Percentiles rank a stretch among this genome's conserved stretches.
Conservation (phyloP, 1,284 basidiomycete genomes). For the Tetrapyrgos nigripes region DNA sequence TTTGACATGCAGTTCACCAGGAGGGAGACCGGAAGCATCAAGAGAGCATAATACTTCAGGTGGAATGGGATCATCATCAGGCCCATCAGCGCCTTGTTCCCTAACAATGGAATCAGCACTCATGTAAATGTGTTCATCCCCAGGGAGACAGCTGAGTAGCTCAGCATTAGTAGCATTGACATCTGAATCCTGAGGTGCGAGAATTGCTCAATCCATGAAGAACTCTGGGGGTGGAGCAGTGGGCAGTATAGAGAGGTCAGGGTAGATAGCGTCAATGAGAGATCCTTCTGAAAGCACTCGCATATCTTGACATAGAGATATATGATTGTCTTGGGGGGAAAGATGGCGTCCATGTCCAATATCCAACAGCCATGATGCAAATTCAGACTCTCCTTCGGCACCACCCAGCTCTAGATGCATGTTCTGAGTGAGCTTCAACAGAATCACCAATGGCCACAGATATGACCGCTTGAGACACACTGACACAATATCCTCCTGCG, state of each 20-base stretch:
- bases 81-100: conserved; percentile 5
- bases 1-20: conserved; percentile 27
- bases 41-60: conserved; percentile 24
- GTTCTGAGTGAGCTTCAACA: conserved; percentile 40
- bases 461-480: conserved; percentile 37
- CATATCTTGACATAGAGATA: conserved; percentile 40
- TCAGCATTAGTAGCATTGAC: conserved; percentile 38
- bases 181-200: conserved; percentile 42
- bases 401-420: conserved; percentile 39
- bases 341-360: conserved; percentile 42
- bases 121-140: conserved; percentile 25
- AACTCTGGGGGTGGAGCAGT: conserved; percentile 34
- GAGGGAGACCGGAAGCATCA: conserved; percentile 29
- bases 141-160: conserved; percentile 36
- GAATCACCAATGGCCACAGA: conserved; percentile 40
- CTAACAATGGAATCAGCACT: conserved; percentile 27
- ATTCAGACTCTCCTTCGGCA: conserved; percentile 27
- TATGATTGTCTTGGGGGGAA: conserved; percentile 21
- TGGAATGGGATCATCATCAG: conserved; percentile 12
- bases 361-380: conserved; percentile 48
- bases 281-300: conserved; percentile 9
- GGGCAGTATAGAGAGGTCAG: conserved; percentile 14
- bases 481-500: no score
- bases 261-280: conserved; percentile 13
- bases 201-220: conserved; percentile 42